phyloP scores from a whole-genome alignment of 805 yeast species.

The Kodamaea kakaduensis region DNA sequence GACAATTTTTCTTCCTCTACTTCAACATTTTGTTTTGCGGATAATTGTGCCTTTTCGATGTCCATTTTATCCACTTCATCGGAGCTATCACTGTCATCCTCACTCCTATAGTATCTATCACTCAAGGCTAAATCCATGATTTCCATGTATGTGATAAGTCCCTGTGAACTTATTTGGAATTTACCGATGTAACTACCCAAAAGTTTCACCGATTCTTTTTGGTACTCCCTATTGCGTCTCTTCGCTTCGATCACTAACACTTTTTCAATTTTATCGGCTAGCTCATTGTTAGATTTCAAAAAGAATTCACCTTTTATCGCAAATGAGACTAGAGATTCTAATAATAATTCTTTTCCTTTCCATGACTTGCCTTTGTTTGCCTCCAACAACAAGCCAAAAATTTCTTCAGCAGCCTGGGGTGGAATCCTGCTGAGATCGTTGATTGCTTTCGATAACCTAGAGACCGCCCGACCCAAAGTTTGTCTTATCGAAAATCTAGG shows the following conservation, averaged over 20 bases:
- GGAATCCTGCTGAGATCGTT: constrained; percentile 25
- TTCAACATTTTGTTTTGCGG: constrained; percentile 40
- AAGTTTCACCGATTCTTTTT: constrained; percentile 48
- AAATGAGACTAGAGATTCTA: constrained; percentile 64
- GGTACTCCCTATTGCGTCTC: constrained; percentile 64
- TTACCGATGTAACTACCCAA: constrained; percentile 48
- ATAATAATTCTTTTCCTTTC: constrained; percentile 78
- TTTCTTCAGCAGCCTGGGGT: constrained; percentile 15
- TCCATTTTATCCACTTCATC: constrained; percentile 17
- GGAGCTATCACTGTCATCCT: constrained; percentile 26
- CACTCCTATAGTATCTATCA: constrained; percentile 35
- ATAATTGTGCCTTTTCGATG: constrained; percentile 22
- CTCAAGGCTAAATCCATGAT: constrained; percentile 31
- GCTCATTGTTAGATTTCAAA: constrained; percentile 23
- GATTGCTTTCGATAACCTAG: constrained; percentile 50
- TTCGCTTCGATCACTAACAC: constrained; percentile 57
- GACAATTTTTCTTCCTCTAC: constrained; percentile 46
- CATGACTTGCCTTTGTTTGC: constrained; percentile 78
- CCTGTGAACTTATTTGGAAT: constrained; percentile 29
- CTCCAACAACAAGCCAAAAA: constrained; percentile 53
- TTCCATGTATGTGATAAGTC: constrained; percentile 36
- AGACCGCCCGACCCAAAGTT: constrained; percentile 65
- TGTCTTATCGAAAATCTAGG: constrained; percentile 62
- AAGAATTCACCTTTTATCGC: constrained; percentile 42
- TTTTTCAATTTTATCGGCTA: constrained; percentile 37